A percentile compares a stretch with the other conserved stretches of the same genome.
phyloP scores from a whole-genome alignment of 208 protist genomes.

The Trypanosoma caninum region DNA sequence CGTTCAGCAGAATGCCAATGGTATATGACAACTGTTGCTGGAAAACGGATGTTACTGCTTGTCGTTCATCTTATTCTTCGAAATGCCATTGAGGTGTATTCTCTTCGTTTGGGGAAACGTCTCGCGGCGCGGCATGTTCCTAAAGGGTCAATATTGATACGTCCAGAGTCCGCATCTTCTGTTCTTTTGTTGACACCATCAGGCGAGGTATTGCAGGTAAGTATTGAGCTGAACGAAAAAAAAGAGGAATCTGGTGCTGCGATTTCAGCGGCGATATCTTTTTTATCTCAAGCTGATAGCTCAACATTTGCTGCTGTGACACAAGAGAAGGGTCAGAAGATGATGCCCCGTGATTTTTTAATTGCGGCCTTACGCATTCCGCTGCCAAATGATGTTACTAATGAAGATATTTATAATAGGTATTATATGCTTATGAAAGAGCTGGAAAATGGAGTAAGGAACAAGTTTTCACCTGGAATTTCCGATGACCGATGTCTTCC shows the following conservation, averaged over 20 bases:
- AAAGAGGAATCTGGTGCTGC: neutral
- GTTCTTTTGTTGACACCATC: slow-evolving; percentile 25
- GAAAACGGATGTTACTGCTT: slow-evolving; percentile 45
- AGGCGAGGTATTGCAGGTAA: slow-evolving; percentile 18
- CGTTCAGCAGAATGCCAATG: slow-evolving; percentile 69
- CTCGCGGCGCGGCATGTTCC: slow-evolving; percentile 64
- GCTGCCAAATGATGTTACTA: slow-evolving; percentile 7
- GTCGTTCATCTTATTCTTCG: slow-evolving; percentile 74
- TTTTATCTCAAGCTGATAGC: neutral
- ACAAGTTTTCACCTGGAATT: slow-evolving; percentile 46
- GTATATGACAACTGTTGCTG: slow-evolving; percentile 33
- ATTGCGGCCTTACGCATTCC: neutral
- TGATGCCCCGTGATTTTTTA: slow-evolving; percentile 22
- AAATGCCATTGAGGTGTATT: slow-evolving; percentile 63
- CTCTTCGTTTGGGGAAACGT: slow-evolving; percentile 42
- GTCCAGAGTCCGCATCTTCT: slow-evolving; percentile 10
- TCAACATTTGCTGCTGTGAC: neutral
- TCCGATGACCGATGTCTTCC: slow-evolving; percentile 26
- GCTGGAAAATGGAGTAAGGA: slow-evolving; percentile 36
- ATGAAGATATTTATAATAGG: slow-evolving; percentile 24
- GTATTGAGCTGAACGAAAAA: slow-evolving; percentile 12
- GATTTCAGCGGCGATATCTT: neutral
- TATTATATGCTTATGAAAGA: slow-evolving; percentile 32
- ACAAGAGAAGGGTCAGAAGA: neutral
- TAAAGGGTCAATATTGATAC: slow-evolving; percentile 48